Conservation (phyloP, 2,329 filamentous ascomycete genomes). For the Tricladium varicosporioides region DNA sequence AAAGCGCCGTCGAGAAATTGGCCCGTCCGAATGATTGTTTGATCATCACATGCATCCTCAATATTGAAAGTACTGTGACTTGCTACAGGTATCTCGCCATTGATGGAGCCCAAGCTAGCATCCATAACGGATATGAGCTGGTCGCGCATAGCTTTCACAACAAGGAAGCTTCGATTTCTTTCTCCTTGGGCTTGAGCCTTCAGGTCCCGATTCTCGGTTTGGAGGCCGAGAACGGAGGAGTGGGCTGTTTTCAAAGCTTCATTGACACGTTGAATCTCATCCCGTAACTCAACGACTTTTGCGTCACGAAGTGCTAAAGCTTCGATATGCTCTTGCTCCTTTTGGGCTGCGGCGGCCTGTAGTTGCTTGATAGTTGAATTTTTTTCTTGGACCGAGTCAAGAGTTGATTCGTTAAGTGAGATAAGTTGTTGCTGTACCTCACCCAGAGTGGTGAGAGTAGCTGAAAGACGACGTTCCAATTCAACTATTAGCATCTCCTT, state of each 20-base stretch:
- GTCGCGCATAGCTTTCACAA: slow-evolving; percentile 49
- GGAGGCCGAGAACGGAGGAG: slow-evolving; percentile 43
- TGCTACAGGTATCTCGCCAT: slow-evolving; percentile 13
- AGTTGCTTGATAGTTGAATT: slow-evolving; percentile 15
- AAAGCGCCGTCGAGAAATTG: slow-evolving; percentile 22
- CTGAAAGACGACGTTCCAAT: slow-evolving; percentile 45
- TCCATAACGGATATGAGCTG: slow-evolving; percentile 49
- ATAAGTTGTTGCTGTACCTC: slow-evolving; percentile 37
- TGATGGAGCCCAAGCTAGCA: slow-evolving; percentile 46
- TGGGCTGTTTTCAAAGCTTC: slow-evolving; percentile 46
- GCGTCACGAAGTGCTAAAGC: slow-evolving; percentile 52
- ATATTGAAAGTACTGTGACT: background rate
- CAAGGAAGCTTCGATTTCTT: slow-evolving; percentile 44
- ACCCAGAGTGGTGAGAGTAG: slow-evolving; percentile 40
- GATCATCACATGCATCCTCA: background rate
- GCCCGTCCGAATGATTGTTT: slow-evolving; percentile 18
- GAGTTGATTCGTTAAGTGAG: slow-evolving; percentile 32
- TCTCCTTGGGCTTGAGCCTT: slow-evolving; percentile 47
- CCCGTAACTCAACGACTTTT: slow-evolving; percentile 46
- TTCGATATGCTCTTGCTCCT: slow-evolving; percentile 38
- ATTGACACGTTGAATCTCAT: slow-evolving; percentile 48
- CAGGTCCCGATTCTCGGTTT: slow-evolving; percentile 46
- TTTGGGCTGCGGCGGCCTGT: slow-evolving; percentile 3
- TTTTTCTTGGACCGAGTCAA: slow-evolving; percentile 27
- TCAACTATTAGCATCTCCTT: slow-evolving; percentile 40